Conservation (phyloP, 2,329 filamentous ascomycete genomes). For the Lecanicillium sp. region DNA sequence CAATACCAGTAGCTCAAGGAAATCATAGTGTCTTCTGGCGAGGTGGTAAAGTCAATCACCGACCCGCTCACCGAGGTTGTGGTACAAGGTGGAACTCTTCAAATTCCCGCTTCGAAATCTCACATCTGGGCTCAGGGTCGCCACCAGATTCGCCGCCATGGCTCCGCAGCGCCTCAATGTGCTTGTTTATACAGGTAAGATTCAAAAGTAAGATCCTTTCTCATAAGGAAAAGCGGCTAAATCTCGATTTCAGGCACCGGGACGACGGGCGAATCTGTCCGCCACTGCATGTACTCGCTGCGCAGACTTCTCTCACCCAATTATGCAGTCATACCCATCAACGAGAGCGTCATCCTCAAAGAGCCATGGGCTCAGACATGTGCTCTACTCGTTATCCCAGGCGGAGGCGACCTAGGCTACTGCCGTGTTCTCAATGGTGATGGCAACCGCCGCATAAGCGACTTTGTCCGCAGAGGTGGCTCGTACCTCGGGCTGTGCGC, state of each 20-base stretch:
- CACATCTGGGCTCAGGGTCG: slow-evolving; percentile 6
- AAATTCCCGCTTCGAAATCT: slow-evolving; percentile 4
- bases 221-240: slow-evolving; percentile 2
- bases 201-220: too few species aligned
- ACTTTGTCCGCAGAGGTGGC: slow-evolving; percentile 80
- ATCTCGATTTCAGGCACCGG: slow-evolving; percentile 62
- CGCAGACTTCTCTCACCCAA: slow-evolving; percentile 78
- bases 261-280: slow-evolving; percentile 78
- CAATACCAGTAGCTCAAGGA: too few species aligned
- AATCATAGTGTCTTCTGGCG: too few species aligned
- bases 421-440: slow-evolving; percentile 79
- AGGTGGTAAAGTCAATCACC: too few species aligned
- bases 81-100: slow-evolving; percentile 6
- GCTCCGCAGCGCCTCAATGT: slow-evolving; percentile 72
- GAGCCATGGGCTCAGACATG: slow-evolving; percentile 88
- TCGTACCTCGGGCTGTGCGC: slow-evolving; percentile 88
- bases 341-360: slow-evolving; percentile 68
- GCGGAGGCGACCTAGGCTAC: slow-evolving; percentile 89
- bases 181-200: slow-evolving; percentile 77
- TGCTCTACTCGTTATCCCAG: slow-evolving; percentile 83
- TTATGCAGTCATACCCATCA: slow-evolving; percentile 86
- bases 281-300: slow-evolving; percentile 80
- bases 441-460: slow-evolving; percentile 75
- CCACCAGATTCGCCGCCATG: slow-evolving; percentile 35
- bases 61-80: too few species aligned